Base-by-base conservation (phyloP, 345 rosid species). In the Hibiscus tridactylites region DNA sequence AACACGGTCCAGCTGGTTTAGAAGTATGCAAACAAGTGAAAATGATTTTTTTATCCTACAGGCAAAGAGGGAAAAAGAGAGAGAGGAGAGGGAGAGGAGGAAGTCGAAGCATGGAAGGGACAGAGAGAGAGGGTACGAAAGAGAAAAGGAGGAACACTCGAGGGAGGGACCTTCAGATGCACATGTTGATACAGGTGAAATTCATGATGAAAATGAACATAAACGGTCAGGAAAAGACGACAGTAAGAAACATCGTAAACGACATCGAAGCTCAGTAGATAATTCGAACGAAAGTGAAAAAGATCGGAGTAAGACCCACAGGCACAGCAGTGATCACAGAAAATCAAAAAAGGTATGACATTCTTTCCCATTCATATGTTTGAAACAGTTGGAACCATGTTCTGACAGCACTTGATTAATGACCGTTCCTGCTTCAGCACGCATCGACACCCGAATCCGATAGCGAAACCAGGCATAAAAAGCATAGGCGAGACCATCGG, bases 41-140 rank as follows among this genome's bases (percentile, higher is more conserved):
- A 47, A 15, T 66, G 11, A 28, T 29, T 66, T 21, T 70, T 71
- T 24, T 72, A 11, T 64, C 75, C 63, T 78, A 78, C 82, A 90
- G 97, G 91, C 84, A 29, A 86, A 86, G 71, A 89, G 80, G 79
- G 88, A 87, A 71, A 87, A 85, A 54, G 90, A 84, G 80, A 88
- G 85, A 81, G 91, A 85, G 61, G 92, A 87, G 68, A 88, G 83
- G 71, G 92, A 93, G 49, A 82, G 81, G 80, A 84, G 84, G 80
- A 88, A 81, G 76, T 77, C 67, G 52, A 91, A 82, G 67, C 86
- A 91, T 65, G 84, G 91, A 75, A 85, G 91, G 76, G 97, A 85
- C 47, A 88, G 82, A 71, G 92, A 85, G 49, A 85, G 83, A 79
- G 85, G 83, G 37, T 83, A 85, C 54, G 90, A 84, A 68, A 84